Evolutionary conservation across 2,329 filamentous ascomycete species (phyloP), one percentile per base, ranked within the genome.

Genomic region (Talaromyces verruculosus): DNA sequence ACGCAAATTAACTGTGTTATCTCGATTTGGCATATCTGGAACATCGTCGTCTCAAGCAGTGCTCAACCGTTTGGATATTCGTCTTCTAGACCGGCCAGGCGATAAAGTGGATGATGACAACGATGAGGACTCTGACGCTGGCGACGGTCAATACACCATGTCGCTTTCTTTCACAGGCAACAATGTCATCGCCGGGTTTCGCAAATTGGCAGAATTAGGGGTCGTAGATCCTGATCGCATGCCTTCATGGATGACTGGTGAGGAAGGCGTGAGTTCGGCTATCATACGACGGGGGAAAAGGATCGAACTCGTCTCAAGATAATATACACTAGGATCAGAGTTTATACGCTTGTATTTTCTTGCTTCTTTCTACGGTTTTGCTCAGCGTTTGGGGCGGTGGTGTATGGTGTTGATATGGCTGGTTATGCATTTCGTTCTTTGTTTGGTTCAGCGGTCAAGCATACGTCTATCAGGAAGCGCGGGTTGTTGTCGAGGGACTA

Each of bases 171-270:
- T 97, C 68, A 85, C 89, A 45, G 93, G 93, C 0, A 77, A 84
- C 0, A 91, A 96, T 74, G 88, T 96, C 2, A 94, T 96, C 78
- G 89, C 89, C 0, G 93, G 93, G 0, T 83, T 96, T 28, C 85
- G 91, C 58, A 87, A 90, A 72, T 82, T 96, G 37, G 90, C 94
- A 0, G 92, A 96, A 76, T 80, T 86, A 17, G 92, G 91, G 0
- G 70, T 81, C 4, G 81, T 96, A 30, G 88, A 96, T 73, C 89
- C 91, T 1, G 85, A 88, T 72, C 86, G 83, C 64, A 93, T 96
- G 90, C 92, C 93, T 0, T 90, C 90, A 0, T 96, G 92, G 92
- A 89, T 96, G 89, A 95, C 92, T 0, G 93, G 92, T 1, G 92
- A 96, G 72, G 90, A 92, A 53, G 90, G 89, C 0, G 88, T 95